Evolutionary conservation across 352 stramenopile genomes (phyloP).

Genomic region (Pythium phragmitis): DNA sequence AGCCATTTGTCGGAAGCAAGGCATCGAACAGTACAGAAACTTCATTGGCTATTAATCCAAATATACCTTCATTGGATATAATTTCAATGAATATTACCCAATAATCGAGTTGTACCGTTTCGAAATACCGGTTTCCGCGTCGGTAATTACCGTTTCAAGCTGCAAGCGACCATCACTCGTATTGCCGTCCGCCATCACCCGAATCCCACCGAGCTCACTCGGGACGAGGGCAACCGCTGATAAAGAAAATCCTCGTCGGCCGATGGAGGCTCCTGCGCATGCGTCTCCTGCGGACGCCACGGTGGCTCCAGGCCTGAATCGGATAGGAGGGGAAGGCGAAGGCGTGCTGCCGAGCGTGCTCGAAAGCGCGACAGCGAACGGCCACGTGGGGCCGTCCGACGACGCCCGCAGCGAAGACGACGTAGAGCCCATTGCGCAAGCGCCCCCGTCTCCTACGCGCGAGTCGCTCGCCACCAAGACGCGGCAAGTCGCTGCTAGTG

Average conservation of each 20-base stretch:
- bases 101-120: neutral
- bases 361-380: constrained; percentile 9
- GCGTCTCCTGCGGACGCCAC: constrained; percentile 1
- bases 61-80: neutral
- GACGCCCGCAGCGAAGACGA: neutral
- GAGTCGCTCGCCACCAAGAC: too few relatives aligned
- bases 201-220: constrained; percentile 14
- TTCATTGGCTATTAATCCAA: neutral
- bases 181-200: neutral
- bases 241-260: neutral
- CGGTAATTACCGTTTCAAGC: constrained; percentile 9
- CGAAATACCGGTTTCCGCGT: neutral
- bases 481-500: neutral
- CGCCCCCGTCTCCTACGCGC: neutral
- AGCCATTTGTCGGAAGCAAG: constrained; percentile 10
- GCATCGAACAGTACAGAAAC: neutral
- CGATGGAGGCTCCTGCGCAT: constrained; percentile 6
- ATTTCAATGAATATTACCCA: neutral
- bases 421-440: neutral
- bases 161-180: constrained; percentile 18
- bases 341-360: constrained; percentile 6
- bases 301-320: neutral
- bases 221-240: too few relatives aligned
- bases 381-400: neutral
- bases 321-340: constrained; percentile 8